These are phyloP conservation scores for Colletotrichum lentis DNA, from an alignment of 2,329 filamentous ascomycete genomes.

Conservation along the genomic window DNA sequence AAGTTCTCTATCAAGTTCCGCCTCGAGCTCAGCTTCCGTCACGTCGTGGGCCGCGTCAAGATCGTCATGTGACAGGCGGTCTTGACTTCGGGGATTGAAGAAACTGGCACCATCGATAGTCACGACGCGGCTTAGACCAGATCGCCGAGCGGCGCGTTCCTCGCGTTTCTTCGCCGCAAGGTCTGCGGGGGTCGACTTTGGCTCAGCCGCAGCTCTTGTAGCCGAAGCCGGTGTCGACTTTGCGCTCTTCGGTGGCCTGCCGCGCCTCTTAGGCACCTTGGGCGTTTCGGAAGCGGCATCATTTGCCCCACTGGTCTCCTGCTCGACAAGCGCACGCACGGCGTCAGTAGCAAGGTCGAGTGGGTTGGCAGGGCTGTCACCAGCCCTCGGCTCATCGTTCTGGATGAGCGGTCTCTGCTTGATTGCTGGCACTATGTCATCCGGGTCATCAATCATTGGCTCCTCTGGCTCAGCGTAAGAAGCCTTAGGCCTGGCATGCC, in stretches of 20 bases:
- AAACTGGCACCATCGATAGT: constrained; percentile 29
- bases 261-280: constrained; percentile 42
- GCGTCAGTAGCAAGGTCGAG: constrained; percentile 53
- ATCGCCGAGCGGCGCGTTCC: constrained; percentile 36
- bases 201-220: constrained; percentile 14
- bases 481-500: constrained; percentile 61
- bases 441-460: constrained; percentile 51
- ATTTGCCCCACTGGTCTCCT: constrained; percentile 32
- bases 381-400: constrained; percentile 25
- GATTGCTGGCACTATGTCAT: constrained; percentile 47
- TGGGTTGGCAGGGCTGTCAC: constrained; percentile 38
- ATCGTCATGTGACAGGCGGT: constrained; percentile 6
- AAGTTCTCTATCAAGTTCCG: constrained; percentile 47
- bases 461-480: constrained; percentile 62
- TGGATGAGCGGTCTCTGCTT: constrained; percentile 21
- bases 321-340: constrained; percentile 44
- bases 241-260: constrained; percentile 46
- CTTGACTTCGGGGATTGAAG: constrained; percentile 14
- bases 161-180: constrained; percentile 34
- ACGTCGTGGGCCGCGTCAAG: constrained; percentile 38
- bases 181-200: constrained; percentile 26
- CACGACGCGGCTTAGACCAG: constrained; percentile 25
- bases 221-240: constrained; percentile 45
- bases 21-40: constrained; percentile 47
- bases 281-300: constrained; percentile 40